A percentile compares a stretch with the other conserved stretches of the same genome.
phyloP scores from a whole-genome alignment of 176 grass and related monocot species.

The Aegilops tauschii region DNA sequence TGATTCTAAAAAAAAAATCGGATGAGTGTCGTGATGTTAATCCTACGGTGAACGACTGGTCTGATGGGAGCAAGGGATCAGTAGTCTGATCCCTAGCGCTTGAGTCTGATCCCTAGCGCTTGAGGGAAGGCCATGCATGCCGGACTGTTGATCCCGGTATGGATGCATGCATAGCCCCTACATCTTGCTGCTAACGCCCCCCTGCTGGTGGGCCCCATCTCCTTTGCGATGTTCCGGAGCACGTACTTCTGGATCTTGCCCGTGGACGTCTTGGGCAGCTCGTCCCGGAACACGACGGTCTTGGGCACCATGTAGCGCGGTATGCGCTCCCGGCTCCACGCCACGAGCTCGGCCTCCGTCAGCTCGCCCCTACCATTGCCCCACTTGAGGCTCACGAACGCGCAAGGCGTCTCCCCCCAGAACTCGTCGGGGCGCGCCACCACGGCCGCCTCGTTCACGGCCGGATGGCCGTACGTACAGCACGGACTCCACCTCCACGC shows the following conservation, averaged over 20 bases:
- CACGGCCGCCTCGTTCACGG: slow-evolving; percentile 68
- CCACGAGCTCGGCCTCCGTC: slow-evolving; percentile 46
- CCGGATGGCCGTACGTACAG: slow-evolving; percentile 78
- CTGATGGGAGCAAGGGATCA: too few species aligned
- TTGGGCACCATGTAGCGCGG: slow-evolving; percentile 81
- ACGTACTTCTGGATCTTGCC: slow-evolving; percentile 81
- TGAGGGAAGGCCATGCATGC: too few species aligned
- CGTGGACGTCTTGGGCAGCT: slow-evolving; percentile 85
- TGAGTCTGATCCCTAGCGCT: too few species aligned
- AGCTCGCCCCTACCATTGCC: not conserved
- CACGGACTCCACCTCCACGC: slow-evolving; percentile 81
- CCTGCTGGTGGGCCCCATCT: slow-evolving; percentile 36
- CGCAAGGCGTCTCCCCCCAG: slow-evolving; percentile 91
- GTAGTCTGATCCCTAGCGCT: too few species aligned
- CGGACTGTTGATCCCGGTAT: too few species aligned
- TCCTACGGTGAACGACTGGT: too few species aligned
- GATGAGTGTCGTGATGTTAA: too few species aligned
- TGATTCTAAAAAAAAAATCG: too few species aligned
- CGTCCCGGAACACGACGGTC: slow-evolving; percentile 56
- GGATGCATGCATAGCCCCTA: not conserved
- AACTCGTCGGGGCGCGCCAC: slow-evolving; percentile 70
- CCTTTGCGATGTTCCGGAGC: slow-evolving; percentile 46
- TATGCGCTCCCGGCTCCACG: slow-evolving; percentile 77
- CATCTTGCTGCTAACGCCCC: not conserved
- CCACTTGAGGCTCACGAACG: slow-evolving; percentile 68